Evolutionary conservation across 1,284 basidiomycete species (phyloP), one percentile per base, ranked within the genome.

Genomic region (Ustilago bromivora): DNA sequence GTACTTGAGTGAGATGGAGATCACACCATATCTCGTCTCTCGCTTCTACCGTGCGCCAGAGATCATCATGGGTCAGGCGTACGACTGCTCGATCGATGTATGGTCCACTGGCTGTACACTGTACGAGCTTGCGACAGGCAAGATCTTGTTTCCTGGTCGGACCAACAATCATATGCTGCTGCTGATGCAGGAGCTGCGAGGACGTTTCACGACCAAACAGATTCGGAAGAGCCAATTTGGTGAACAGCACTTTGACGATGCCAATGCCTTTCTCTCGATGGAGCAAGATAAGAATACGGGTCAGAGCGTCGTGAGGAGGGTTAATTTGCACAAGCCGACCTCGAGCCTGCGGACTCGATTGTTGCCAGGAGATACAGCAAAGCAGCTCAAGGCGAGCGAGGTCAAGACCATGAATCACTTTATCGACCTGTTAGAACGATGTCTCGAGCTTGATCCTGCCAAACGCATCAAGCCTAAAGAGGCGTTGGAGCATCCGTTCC

Each of bases 71-170:
- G 97, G 97, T 17, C 91, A 94, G 47, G 94, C 95, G 0, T 98
- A 98, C 84, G 97, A 98, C 87, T 92, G 93, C 12, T 90, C 95
- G 0, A 90, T 99, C 43, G 97, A 99, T 85, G 91, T 97, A 51
- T 99, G 97, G 97, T 97, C 96, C 1, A 92, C 97, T 60, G 97
- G 95, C 1, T 99, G 97, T 87, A 99, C 97, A 5, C 89, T 99
- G 8, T 99, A 96, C 87, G 97, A 99, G 87, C 89, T 99, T 6
- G 98, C 95, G 87, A 99, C 96, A 2, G 97, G 97, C 86, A 98
- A 98, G 88, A 99, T 99, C 66, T 90, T 99, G 35, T 96, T 99
- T 85, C 96, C 97, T 0, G 97, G 96, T 13, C 91, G 94, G 36
- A 94, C 93, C 35, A 99, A 99, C 88, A 98, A 98, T 85, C 95